Evolutionary conservation across 345 rosid genomes (phyloP), one percentile per base, ranked within the genome.

Genomic region (Brassica juncea): DNA sequence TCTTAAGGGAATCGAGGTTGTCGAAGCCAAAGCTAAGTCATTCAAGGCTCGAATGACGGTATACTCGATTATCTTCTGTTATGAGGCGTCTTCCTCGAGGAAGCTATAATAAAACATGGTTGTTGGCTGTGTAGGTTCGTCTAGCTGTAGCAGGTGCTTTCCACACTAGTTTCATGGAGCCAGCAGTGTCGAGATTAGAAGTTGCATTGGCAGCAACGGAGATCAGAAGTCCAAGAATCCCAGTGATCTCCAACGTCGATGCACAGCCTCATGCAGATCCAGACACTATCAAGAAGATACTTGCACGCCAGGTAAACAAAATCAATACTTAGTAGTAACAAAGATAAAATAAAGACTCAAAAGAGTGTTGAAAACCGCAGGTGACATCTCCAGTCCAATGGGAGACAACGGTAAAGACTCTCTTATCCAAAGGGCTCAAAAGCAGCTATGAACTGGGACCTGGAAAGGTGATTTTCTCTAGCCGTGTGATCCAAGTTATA

Each of bases 341-440:
- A 59, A 60, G 64, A 49, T 61, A 19, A 49, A 58, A 62, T n/a
- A 61, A 44, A 27, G 72, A 44, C 4, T 23, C 7, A 6, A 6
- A 39, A n/a, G 19, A 3, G 9, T 57, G n/a, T 6, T 77, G 21
- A 8, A 55, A 55, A 64, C 42, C 15, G 16, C 81, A 96, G 99
- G 99, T 89, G 75, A 93, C 97, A 42, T 93, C 97, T 76, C 98
- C 97, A 12, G 99, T 96, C 78, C 98, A 92, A 80, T 92, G 99
- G 99, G 99, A 96, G 87, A 90, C 92, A 30, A 90, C 99, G 31
- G 86, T 96, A 39, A 93, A 84, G 80, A 88, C 94, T 66, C 91
- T 96, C 68, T 86, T 93, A 21, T 69, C 83, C 55, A 89, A 77
- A 86, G 97, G 99, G 72, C 79, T 93, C 79, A 86, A 80, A 84